These are phyloP conservation scores for Clitopilus passeckerianus DNA, from an alignment of 768 basidiomycete species.

Conservation along the genomic window DNA sequence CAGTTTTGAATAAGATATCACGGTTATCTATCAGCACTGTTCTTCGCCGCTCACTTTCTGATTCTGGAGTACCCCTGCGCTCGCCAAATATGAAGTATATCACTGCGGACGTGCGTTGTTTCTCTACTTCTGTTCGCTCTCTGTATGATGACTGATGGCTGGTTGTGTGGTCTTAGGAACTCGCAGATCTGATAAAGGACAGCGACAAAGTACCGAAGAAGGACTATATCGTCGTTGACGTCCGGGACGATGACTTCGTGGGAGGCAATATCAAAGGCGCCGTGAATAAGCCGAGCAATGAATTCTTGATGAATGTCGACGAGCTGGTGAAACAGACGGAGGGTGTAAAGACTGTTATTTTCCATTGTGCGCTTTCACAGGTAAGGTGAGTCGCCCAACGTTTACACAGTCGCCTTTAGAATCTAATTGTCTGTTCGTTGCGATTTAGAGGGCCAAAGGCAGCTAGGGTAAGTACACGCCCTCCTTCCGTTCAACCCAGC, in stretches of 20 bases:
- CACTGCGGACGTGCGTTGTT: slow-evolving; percentile 12
- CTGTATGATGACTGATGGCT: not conserved
- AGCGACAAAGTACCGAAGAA: slow-evolving; percentile 44
- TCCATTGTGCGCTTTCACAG: slow-evolving; percentile 79
- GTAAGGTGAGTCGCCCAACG: slow-evolving; percentile 47
- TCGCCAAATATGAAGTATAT: slow-evolving; percentile 14
- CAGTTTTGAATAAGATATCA: not conserved
- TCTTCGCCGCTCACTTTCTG: not conserved
- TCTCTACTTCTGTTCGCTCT: not conserved
- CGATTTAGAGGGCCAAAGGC: slow-evolving; percentile 67
- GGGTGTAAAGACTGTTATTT: slow-evolving; percentile 59
- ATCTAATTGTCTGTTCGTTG: slow-evolving; percentile 5
- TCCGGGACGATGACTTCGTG: slow-evolving; percentile 75
- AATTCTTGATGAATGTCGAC: slow-evolving; percentile 54
- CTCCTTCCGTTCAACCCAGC: not conserved
- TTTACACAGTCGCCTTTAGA: not conserved
- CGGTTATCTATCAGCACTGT: not conserved
- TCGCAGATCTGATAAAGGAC: slow-evolving; percentile 65
- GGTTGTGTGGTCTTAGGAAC: slow-evolving; percentile 42
- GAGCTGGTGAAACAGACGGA: slow-evolving; percentile 56
- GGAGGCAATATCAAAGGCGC: slow-evolving; percentile 77
- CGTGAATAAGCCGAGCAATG: slow-evolving; percentile 55
- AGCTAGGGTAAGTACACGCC: slow-evolving; percentile 49
- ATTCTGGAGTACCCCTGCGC: not conserved
- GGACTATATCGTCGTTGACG: slow-evolving; percentile 78